Base-by-base conservation (phyloP, 2,329 filamentous ascomycete genomes). In the Paraphoma sp. region DNA sequence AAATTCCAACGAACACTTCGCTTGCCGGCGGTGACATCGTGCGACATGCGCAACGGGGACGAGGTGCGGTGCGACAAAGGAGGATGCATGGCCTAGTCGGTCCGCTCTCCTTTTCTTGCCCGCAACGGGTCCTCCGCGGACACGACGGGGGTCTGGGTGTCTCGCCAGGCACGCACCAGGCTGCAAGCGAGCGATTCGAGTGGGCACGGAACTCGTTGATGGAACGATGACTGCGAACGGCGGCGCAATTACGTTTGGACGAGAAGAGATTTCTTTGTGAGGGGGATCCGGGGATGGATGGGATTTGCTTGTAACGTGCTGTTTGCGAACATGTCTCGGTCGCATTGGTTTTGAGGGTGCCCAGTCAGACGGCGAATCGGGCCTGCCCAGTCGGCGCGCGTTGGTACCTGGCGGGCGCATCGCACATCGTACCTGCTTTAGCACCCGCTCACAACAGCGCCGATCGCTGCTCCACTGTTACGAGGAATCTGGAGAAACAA, bases 61-160 rank as follows among this genome's bases (percentile, higher is more conserved):
- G 12, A 23, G 29, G 9, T 44, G 48, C 30, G 51, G 42, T 45
- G 41, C 38, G 45, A 43, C 51, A 43, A 18, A 17, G 6, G 48
- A 14, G 28, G 10, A 36, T 10, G 33, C 14, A 10, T 10, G 33
- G 33, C 33, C 33, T 6, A 36, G 33, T 36, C 33, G 33, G 33
- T 36, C 33, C 33, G 40, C 40, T 40, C 51, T 30, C 51, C 46
- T 57, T 54, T 54, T 40, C 14, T 18, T 16, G 51, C 23, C 43
- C 33, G 14, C 10, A 36, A 36, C 33, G 33, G 33, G 33, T 2
- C 2, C 10, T 36, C 33, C 33, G 31, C 46, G 17, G 46, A 31
- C 31, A 28, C 31, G 12, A 48, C 12, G 40, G 16, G 46, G 29
- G 18, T 47, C 16, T 38, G 45, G 33, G 33, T 23, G 23, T 23